A percentile compares a stretch with the other conserved stretches of the same genome.
Evolutionary conservation across 345 rosid species (phyloP).

Genomic region (Ceriops decandra): DNA sequence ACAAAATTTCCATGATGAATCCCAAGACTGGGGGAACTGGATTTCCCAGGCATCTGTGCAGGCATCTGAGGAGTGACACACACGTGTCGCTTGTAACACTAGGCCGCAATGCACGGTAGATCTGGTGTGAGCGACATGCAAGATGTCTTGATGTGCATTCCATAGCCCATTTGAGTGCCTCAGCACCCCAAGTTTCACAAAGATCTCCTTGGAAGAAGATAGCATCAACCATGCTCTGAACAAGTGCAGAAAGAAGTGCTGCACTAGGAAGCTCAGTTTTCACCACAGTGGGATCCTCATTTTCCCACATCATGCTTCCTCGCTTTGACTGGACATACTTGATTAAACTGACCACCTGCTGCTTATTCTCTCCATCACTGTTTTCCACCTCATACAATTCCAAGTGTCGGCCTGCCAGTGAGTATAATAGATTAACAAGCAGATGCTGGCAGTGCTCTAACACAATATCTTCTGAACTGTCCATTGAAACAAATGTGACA

Average conservation of each 20-base stretch:
- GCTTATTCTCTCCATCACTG: conserved; percentile 93
- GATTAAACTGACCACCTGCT: conserved; percentile 92
- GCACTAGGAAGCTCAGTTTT: conserved; percentile 95
- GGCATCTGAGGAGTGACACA: conserved; percentile 89
- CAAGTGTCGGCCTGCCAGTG: conserved; percentile 97
- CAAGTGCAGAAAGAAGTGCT: conserved; percentile 90
- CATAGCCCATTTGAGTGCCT: conserved; percentile 99
- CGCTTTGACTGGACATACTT: conserved; percentile 98
- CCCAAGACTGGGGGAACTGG: conserved; percentile 95
- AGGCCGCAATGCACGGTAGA: conserved; percentile 93
- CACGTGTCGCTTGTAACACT: conserved; percentile 91
- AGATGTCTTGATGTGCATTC: conserved; percentile 99
- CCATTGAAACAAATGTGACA: conserved; percentile 99
- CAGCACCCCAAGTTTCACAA: conserved; percentile 96
- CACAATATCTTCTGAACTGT: conserved; percentile 98
- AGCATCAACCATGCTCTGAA: conserved; percentile 99
- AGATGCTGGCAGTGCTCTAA: conserved; percentile 98
- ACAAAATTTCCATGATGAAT: conserved; percentile 88
- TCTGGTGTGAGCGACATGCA: conserved; percentile 98
- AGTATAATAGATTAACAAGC: conserved; percentile 91
- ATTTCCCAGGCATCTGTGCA: conserved; percentile 93
- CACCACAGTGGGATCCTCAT: conserved; percentile 85
- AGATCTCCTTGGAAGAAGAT: conserved; percentile 99
- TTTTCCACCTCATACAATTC: conserved; percentile 96
- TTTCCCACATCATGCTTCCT: conserved; percentile 99